A percentile compares a stretch with the other conserved stretches of the same genome.
These are phyloP conservation scores for Hypoxylon rubiginosum DNA, from an alignment of 2,329 filamentous ascomycete genomes.

Conservation along the genomic window DNA sequence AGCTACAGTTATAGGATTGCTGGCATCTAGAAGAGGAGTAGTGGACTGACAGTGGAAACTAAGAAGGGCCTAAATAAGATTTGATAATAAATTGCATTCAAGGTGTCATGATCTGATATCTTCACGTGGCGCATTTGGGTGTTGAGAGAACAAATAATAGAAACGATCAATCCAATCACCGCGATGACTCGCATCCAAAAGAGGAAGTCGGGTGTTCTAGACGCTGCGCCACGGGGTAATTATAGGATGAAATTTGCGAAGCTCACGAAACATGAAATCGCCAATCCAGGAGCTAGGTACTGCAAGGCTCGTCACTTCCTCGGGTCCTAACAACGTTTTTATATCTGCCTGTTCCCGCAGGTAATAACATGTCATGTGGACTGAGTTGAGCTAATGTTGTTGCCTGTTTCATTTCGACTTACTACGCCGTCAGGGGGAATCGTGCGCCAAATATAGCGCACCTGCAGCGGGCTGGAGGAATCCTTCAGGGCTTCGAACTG, in stretches of 20 bases:
- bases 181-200: not conserved
- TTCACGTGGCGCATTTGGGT: not conserved
- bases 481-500: conserved; percentile 14
- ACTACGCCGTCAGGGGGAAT: conserved; percentile 21
- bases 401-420: conserved; percentile 17
- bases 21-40: too few species aligned
- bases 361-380: conserved; percentile 20
- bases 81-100: too few species aligned
- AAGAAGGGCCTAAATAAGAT: too few species aligned
- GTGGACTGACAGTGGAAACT: too few species aligned
- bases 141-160: not conserved
- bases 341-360: conserved; percentile 6
- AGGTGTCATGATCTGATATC: not conserved
- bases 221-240: conserved; percentile 22
- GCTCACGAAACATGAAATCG: conserved; percentile 9
- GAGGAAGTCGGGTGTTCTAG: not conserved
- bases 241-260: not conserved
- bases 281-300: not conserved
- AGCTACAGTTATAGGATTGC: too few species aligned
- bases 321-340: not conserved
- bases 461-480: conserved; percentile 8
- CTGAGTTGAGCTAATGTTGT: not conserved
- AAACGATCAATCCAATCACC: not conserved
- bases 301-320: conserved; percentile 2
- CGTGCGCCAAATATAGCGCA: conserved; percentile 26